Evolutionary conservation across 306 rosid genomes (phyloP), one percentile per base, ranked within the genome.

Genomic region (Trichosanthes truncata): DNA sequence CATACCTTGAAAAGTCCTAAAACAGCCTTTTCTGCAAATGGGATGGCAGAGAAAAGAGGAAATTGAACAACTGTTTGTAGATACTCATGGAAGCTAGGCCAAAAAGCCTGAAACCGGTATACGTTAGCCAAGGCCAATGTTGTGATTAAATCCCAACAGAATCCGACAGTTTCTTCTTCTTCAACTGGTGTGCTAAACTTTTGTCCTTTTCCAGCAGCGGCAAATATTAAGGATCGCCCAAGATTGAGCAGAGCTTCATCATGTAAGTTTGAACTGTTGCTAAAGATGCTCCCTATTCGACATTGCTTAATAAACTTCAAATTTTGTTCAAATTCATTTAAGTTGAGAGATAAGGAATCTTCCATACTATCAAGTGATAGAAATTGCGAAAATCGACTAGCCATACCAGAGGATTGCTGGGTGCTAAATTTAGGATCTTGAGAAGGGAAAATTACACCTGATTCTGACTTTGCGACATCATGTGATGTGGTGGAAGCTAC

Each of bases 201-300:
- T 56, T 95, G 97, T 35, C 97, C 97, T 88, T 91, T 93, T 65
- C 99, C 97, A 9, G 99, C 99, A 14, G 99, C 91, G 12, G 97
- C 86, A 79, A 88, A 90, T 63, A 95, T 90, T 76, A 93, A 76
- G 46, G 94, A 87, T 18, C 96, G 86, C 17, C 99, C 97, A 4
- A 93, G 93, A 82, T 82, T 89, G 31, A 86, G 90, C 67, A 93
- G 82, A 79, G 93, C 84, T 3, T 91, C 94, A 35, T 82, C 93
- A 0, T 88, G 96, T 23, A 93, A 85, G 84, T 79, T 90, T 33
- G 96, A 88, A 80, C 94, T 84, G 59, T 56, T 82, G 71, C 72
- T 86, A 80, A 95, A 93, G 76, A 93, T 89, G 87, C 62, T 85
- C 35, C 93, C 97, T 11, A 95, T 93, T 68, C 84, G 82, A 73